Evolutionary conservation across 768 basidiomycete species (phyloP).

Genomic region (Macrolepiota albuminosa): DNA sequence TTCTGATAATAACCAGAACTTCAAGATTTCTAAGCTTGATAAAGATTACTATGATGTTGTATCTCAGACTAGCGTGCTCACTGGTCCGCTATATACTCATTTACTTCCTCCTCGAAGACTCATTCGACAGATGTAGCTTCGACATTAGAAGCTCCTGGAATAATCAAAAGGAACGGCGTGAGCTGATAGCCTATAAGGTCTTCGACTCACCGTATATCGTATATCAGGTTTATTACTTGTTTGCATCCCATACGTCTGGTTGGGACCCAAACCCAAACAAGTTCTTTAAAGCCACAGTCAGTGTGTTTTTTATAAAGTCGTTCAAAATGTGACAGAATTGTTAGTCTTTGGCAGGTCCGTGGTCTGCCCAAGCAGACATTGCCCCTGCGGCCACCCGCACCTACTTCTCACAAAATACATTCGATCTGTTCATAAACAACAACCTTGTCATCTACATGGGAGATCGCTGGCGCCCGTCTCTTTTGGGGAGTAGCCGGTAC

Average conservation of each 20-base stretch:
- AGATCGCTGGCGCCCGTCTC: slow-evolving; percentile 52
- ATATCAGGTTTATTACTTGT: slow-evolving; percentile 46
- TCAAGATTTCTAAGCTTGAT: slow-evolving; percentile 57
- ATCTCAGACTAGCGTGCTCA: no score
- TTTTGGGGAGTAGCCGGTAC: slow-evolving; percentile 54
- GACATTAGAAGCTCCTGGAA: slow-evolving; percentile 58
- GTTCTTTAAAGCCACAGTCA: slow-evolving; percentile 46
- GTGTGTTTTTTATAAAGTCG: slow-evolving; percentile 9
- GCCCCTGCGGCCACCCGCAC: slow-evolving; percentile 46
- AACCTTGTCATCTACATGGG: slow-evolving; percentile 57
- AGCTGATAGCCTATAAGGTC: neutral
- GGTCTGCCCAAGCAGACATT: slow-evolving; percentile 54
- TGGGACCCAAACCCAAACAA: slow-evolving; percentile 65
- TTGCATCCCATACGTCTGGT: slow-evolving; percentile 54
- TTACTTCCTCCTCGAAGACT: neutral
- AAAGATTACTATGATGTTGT: slow-evolving; percentile 56
- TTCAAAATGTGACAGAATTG: slow-evolving; percentile 1
- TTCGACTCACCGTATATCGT: neutral
- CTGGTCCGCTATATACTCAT: slow-evolving; percentile 26
- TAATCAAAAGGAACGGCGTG: slow-evolving; percentile 54
- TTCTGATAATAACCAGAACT: slow-evolving; percentile 65
- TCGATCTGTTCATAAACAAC: slow-evolving; percentile 43
- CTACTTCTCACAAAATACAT: slow-evolving; percentile 60
- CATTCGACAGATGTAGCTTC: slow-evolving; percentile 28
- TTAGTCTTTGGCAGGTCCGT: slow-evolving; percentile 49